Evolutionary conservation across 345 rosid genomes (phyloP), one percentile per base, ranked within the genome.

Genomic region (Bruguiera parviflora): DNA sequence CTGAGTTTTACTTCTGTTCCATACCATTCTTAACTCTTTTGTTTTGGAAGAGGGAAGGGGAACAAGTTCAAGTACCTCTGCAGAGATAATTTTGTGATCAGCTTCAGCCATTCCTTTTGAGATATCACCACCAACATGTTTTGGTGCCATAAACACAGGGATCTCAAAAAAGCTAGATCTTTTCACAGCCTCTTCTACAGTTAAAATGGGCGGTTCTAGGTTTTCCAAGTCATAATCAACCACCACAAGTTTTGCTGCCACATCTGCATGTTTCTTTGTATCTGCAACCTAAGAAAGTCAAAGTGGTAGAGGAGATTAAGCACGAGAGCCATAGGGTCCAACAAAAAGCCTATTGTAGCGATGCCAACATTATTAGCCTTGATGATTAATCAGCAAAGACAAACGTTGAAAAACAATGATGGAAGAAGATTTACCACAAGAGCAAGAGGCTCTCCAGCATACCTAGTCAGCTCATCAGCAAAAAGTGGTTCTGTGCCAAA

Each of bases 91-190:
- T 71, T 78, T 87, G 58, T 75, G 79, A 70, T 95, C 96, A 28
- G 97, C 93, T 78, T 88, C 87, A 20, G 81, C 87, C 92, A 89
- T 86, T 80, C 96, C 99, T 82, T 85, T 78, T 10, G 82, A 70
- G 59, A 82, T 33, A 77, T 88, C 93, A 55, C n/a, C n/a, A n/a
- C 96, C 96, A 32, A 90, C 86, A 51, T 79, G 84, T 70, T 74
- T 66, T 5, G 96, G 97, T 49, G 70, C 39, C 28, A 84, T 22
- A 74, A 60, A 47, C 24, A 91, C 60, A 85, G 85, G 86, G 51
- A 91, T 86, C 79, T 87, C 92, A 66, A 82, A 86, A 73, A 91
- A 68, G 78, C 96, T 95, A 59, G 84, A 85, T 65, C 80, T 85
- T 71, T 81, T 67, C 7, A 84, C 82, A 64, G 97, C 97, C 46